Conservation (phyloP, 805 yeast species). For the Cyberlindnera nakhonratchasimensis region DNA sequence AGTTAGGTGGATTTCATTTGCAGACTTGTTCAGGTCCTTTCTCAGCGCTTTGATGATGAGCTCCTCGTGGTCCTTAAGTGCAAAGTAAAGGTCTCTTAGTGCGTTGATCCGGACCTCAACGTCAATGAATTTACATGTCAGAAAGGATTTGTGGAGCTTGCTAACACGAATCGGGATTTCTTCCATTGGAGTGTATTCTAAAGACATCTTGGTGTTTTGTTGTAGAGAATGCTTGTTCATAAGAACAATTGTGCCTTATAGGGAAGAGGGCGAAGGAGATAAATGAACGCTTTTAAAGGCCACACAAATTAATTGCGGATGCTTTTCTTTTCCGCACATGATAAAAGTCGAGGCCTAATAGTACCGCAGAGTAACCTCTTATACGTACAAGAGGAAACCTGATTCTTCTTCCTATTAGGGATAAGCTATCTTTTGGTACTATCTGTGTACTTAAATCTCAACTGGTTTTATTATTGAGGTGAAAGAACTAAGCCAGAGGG, state of each 20-base stretch:
- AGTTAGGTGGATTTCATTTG: constrained; percentile 54
- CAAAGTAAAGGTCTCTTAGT: constrained; percentile 64
- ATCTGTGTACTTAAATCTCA: too few relatives aligned
- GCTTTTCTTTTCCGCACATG: too few relatives aligned
- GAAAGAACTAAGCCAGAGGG: too few relatives aligned
- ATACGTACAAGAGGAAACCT: too few relatives aligned
- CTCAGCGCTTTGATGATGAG: constrained; percentile 53
- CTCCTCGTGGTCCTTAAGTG: constrained; percentile 55
- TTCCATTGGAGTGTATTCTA: constrained; percentile 42
- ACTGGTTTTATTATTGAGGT: too few relatives aligned
- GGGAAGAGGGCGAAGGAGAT: neutral
- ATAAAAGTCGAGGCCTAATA: too few relatives aligned
- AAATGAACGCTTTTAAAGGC: too few relatives aligned
- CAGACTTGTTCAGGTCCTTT: constrained; percentile 65
- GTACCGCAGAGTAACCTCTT: too few relatives aligned
- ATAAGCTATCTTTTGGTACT: too few relatives aligned
- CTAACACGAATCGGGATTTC: constrained; percentile 48
- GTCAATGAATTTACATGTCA: constrained; percentile 41
- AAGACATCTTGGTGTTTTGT: neutral
- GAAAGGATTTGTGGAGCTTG: constrained; percentile 40
- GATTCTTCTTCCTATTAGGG: too few relatives aligned
- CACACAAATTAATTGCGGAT: too few relatives aligned
- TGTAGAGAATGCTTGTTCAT: neutral
- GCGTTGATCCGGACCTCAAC: constrained; percentile 51
- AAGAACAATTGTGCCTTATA: neutral